Base-by-base conservation (phyloP, 1,284 basidiomycete species). In the Leccinum griseonigrum region DNA sequence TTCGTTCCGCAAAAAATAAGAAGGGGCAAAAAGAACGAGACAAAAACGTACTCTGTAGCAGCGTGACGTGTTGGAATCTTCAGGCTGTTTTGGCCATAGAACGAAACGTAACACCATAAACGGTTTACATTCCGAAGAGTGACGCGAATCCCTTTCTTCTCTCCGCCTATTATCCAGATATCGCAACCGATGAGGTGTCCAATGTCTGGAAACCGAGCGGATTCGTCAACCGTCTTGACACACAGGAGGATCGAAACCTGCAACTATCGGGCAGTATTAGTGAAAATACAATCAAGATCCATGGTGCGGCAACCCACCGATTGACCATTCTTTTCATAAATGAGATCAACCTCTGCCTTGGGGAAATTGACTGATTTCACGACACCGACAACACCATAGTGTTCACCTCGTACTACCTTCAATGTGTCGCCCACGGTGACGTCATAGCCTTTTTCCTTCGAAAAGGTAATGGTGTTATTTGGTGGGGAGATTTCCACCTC, bases 91-190 rank as follows among this genome's bases (percentile, higher is more conserved):
- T 51, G 40, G 18, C 58, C 53, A 18, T 22, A 36, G 13, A 50
- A 48, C 1, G 29, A 54, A 4, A 63, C n/a, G 2, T 28, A 38
- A 57, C 61, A 22, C 5, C 26, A 34, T 3, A 3, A 3, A 7
- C 16, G 29, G 36, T 53, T 38, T 1, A 63, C 9, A 2, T 40
- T n/a, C 2, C 28, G 26, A 10, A 63, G 55, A 3, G 50, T 63
- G 8, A 10, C 58, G 1, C 8, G 11, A 4, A 31, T 50, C 9
- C 56, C 55, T 38, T 55, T 63, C 31, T 63, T 54, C 16, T 57
- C 59, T 14, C 59, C 46, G 8, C 43, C 32, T 11, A 63, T 55
- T 4, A 54, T 54, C 56, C 51, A 63, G 0, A 60, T 46, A 43
- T 62, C 53, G 7, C 46, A 16, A 10, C 61, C 34, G 2, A 56